Percentiles rank a stretch among this genome's conserved stretches.
Conservation (phyloP, 306 rosid species). For the Vigna angularis region DNA sequence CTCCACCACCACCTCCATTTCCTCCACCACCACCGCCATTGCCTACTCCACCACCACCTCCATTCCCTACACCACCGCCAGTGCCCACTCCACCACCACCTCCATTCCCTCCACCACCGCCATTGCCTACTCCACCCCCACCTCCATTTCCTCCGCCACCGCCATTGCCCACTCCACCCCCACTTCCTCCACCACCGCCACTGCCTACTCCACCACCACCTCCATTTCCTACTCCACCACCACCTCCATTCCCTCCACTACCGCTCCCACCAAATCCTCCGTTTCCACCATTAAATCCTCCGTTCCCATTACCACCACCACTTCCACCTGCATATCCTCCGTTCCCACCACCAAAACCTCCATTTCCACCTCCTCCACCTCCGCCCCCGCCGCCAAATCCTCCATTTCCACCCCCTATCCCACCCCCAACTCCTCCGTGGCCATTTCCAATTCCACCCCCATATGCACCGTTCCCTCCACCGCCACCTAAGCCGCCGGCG, state of each 20-base stretch:
- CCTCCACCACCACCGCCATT: slow-evolving; percentile 35
- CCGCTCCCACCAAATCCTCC: slow-evolving; percentile 6
- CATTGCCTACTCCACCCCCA: slow-evolving; percentile 37
- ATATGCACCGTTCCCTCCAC: slow-evolving; percentile 20
- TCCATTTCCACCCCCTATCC: slow-evolving; percentile 39
- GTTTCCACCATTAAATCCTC: neutral
- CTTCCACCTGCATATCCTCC: neutral
- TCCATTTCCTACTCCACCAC: neutral
- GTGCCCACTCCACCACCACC: neutral
- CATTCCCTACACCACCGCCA: neutral
- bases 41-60: no score
- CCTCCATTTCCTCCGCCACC: neutral
- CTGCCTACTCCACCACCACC: slow-evolving; percentile 31
- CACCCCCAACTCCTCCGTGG: slow-evolving; percentile 45
- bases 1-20: neutral
- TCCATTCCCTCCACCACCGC: neutral
- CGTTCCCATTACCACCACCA: neutral
- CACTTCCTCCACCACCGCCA: slow-evolving; percentile 18
- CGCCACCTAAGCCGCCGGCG: slow-evolving; percentile 13
- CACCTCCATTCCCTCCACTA: slow-evolving; percentile 7
- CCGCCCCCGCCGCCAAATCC: slow-evolving; percentile 40
- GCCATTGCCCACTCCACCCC: neutral
- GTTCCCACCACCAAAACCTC: slow-evolving; percentile 11
- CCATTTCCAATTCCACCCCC: slow-evolving; percentile 4
- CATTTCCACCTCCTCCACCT: slow-evolving; percentile 34